These are phyloP conservation scores for Eremochloa ophiuroides DNA, from an alignment of 176 grass and related monocot genomes.

Conservation along the genomic window DNA sequence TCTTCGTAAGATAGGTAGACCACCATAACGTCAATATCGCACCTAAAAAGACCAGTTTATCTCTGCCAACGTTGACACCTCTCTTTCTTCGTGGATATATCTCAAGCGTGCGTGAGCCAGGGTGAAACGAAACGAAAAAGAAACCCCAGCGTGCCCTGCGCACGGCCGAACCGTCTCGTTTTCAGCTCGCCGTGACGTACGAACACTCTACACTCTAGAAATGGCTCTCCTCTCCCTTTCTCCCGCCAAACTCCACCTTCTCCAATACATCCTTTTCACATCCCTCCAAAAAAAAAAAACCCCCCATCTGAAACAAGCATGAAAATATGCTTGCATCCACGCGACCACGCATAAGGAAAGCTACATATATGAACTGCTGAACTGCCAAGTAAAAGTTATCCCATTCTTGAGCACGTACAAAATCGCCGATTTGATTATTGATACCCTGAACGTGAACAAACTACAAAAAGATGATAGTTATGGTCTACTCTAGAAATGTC, in stretches of 20 bases:
- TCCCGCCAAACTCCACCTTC: conserved; percentile 47
- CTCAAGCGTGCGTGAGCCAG: too few relatives aligned
- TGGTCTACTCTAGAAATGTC: background rate
- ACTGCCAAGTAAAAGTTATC: background rate
- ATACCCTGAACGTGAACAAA: too few relatives aligned
- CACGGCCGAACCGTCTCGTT: conserved; percentile 4
- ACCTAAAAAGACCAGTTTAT: conserved; percentile 17
- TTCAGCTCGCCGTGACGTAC: conserved; percentile 18
- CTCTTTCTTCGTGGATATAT: background rate
- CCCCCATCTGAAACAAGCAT: background rate
- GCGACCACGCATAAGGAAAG: background rate
- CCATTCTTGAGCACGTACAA: background rate
- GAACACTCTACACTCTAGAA: background rate
- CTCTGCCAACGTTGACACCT: conserved; percentile 41
- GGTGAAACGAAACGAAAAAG: too few relatives aligned
- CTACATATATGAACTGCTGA: background rate
- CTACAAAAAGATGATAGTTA: background rate
- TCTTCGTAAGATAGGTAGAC: conserved; percentile 17
- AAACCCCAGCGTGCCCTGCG: too few relatives aligned
- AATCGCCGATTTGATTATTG: background rate
- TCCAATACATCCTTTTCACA: background rate
- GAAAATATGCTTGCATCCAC: background rate
- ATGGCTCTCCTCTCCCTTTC: conserved; percentile 54
- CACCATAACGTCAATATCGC: too few relatives aligned
- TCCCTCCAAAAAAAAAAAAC: background rate